Evolutionary conservation across 2,329 filamentous ascomycete species (phyloP).

Genomic region (Pseudovirgaria hyperparasitica): DNA sequence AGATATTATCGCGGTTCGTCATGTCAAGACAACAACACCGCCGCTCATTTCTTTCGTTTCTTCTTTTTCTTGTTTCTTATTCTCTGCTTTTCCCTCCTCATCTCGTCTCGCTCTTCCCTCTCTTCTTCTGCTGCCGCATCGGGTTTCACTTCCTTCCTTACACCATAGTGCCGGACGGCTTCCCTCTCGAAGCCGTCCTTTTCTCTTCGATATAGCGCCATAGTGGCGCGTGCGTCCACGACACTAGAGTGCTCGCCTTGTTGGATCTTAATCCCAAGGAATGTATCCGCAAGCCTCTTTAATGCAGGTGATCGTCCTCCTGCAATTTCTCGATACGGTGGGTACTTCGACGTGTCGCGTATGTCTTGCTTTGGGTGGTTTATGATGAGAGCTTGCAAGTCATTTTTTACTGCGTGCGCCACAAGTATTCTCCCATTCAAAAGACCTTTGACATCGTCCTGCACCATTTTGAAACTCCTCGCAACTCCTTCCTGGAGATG

Average conservation of each 20-base stretch:
- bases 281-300: conserved; percentile 42
- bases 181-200: conserved; percentile 80
- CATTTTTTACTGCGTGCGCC: conserved; percentile 73
- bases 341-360: conserved; percentile 71
- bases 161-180: conserved; percentile 49
- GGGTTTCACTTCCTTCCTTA: conserved; percentile 11
- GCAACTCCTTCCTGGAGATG: conserved; percentile 47
- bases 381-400: conserved; percentile 62
- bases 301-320: conserved; percentile 58
- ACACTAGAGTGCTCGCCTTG: conserved; percentile 47
- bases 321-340: conserved; percentile 58
- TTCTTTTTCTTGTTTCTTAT: conserved; percentile 22
- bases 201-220: conserved; percentile 74
- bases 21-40: not conserved
- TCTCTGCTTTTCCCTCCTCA: conserved; percentile 10
- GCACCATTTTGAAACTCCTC: conserved; percentile 59
- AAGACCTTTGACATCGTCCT: conserved; percentile 55
- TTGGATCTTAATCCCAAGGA: conserved; percentile 48
- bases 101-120: conserved; percentile 11
- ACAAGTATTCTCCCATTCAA: conserved; percentile 62
- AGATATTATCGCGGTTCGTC: too few relatives aligned
- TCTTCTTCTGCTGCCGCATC: conserved; percentile 9
- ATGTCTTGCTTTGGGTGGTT: conserved; percentile 66
- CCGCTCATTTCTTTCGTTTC: conserved; percentile 20
- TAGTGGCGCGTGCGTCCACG: conserved; percentile 75